Evolutionary conservation across 441 rosid genomes (phyloP), one percentile per base, ranked within the genome.

Genomic region (Erodium texanum): DNA sequence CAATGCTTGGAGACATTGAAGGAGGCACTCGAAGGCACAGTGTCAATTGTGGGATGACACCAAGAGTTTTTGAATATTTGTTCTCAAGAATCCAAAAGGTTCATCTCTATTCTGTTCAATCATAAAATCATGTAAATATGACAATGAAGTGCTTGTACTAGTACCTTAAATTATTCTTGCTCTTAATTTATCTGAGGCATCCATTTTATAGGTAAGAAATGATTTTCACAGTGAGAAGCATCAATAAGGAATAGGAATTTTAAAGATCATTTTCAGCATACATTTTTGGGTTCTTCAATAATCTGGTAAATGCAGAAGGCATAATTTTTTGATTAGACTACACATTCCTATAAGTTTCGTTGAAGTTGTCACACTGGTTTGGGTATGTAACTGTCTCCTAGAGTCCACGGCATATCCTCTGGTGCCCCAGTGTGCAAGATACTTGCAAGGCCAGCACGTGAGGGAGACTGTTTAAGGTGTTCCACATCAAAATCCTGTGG

Each of bases 1-100:
- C 99, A 3, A 95, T 95, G 99, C 98, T 95, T 45, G 99, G 99
- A 77, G 99, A 95, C 78, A 90, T 95, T 18, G 99, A 95, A 77
- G 95, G 85, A 71, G 98, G 98, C 66, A 87, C 89, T 64, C 83
- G 96, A 70, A 87, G 99, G 63, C 99, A 90, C 67, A 92, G 96
- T 80, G 98, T 87, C 72, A 89, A 89, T 71, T 86, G 93, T 66
- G 99, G 98, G 68, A 95, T 95, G 91, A 95, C 93, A 4, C 99
- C 99, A 58, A 80, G 98, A 79, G 96, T 95, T 36, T 95, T 95
- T 73, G 98, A 95, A 81, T 81, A 82, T 77, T 72, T 92, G 69
- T 95, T 95, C 79, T 83, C 95, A 71, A 86, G 96, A 77, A 95
- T 95, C 66, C 99, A 89, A 67, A 92, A 89, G 97, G 99, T 92